phyloP scores from a whole-genome alignment of 2,329 filamentous ascomycete genomes.

The Paraphaeosphaeria minitans region DNA sequence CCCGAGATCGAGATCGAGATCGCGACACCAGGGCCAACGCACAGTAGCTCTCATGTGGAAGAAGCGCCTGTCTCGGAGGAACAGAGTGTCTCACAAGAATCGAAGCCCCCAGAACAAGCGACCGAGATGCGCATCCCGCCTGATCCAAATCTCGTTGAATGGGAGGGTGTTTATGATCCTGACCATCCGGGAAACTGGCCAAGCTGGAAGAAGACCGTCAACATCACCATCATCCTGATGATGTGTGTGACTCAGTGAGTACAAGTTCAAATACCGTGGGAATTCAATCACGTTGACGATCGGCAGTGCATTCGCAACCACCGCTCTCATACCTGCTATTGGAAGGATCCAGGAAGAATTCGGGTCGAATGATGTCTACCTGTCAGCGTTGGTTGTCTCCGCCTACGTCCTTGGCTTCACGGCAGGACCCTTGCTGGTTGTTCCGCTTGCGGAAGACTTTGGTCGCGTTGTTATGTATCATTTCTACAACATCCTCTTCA shows the following conservation, averaged over 20 bases:
- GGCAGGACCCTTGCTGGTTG: conserved; percentile 21
- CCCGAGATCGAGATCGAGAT: not conserved
- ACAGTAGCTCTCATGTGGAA: not conserved
- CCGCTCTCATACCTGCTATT: conserved; percentile 18
- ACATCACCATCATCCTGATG: conserved; percentile 25
- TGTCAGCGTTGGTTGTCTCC: conserved; percentile 14
- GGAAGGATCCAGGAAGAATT: conserved; percentile 21
- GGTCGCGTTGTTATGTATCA: conserved; percentile 18
- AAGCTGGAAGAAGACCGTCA: conserved; percentile 22
- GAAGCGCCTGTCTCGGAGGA: no score
- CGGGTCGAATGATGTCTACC: conserved; percentile 4
- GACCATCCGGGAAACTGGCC: conserved; percentile 65
- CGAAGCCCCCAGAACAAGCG: no score
- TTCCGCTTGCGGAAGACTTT: conserved; percentile 22
- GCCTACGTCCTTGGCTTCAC: conserved; percentile 21
- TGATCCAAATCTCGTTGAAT: conserved; percentile 55
- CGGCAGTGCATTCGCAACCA: conserved; percentile 19
- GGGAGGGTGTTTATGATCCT: conserved; percentile 61
- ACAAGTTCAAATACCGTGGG: not conserved
- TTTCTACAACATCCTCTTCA: conserved; percentile 15
- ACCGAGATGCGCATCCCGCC: not conserved
- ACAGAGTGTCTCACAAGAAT: no score
- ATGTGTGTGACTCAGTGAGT: conserved; percentile 37
- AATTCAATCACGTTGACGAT: not conserved
- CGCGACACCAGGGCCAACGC: no score